Evolutionary conservation across 306 rosid species (phyloP).

Genomic region (Pueraria montana): DNA sequence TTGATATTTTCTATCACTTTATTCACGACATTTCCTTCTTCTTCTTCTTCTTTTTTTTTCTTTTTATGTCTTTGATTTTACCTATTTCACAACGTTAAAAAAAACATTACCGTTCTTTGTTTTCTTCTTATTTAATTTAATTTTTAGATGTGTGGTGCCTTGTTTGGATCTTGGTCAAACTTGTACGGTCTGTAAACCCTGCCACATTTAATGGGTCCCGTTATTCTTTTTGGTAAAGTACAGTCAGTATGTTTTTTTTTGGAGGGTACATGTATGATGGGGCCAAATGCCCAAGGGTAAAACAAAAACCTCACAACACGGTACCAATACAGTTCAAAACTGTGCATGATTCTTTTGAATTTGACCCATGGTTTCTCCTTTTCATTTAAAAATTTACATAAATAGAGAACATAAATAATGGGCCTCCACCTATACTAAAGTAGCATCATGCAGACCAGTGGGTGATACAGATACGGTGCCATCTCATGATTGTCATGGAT

Average conservation of each 20-base stretch:
- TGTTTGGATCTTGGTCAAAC: slow-evolving; percentile 53
- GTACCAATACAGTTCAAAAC: neutral
- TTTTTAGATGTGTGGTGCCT: neutral
- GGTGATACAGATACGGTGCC: neutral
- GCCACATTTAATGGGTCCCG: slow-evolving; percentile 58
- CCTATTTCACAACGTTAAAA: neutral
- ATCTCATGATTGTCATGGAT: slow-evolving; percentile 44
- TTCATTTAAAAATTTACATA: neutral
- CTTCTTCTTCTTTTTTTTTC: too few relatives aligned
- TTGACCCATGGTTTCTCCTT: neutral
- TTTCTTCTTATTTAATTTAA: neutral
- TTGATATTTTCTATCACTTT: too few relatives aligned
- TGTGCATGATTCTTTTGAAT: slow-evolving; percentile 1
- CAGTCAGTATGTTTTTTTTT: slow-evolving; percentile 24
- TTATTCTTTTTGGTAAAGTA: slow-evolving; percentile 20
- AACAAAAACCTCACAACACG: neutral
- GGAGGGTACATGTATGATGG: neutral
- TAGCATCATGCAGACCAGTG: slow-evolving; percentile 46
- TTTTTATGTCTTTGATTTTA: too few relatives aligned
- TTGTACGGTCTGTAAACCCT: slow-evolving; percentile 60
- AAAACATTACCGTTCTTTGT: neutral
- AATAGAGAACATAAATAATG: neutral
- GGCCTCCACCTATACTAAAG: neutral
- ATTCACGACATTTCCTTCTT: too few relatives aligned
- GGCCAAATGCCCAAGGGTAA: neutral